These are phyloP conservation scores for Fomitiporia mediterranea DNA, from an alignment of 1,284 basidiomycete genomes.

Conservation along the genomic window DNA sequence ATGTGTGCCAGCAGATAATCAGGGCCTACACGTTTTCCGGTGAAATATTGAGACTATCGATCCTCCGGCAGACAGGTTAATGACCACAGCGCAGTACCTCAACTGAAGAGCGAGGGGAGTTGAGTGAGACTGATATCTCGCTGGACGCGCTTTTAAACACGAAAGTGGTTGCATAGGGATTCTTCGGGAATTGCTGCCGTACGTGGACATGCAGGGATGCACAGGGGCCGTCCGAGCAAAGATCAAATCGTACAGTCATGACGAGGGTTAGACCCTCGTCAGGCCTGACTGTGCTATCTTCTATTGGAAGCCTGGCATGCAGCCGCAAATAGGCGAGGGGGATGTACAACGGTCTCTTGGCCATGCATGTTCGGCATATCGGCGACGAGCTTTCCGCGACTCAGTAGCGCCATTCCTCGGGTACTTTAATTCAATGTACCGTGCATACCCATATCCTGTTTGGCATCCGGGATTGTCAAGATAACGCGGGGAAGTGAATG, in stretches of 20 bases:
- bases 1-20: background rate
- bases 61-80: background rate
- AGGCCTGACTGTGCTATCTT: conserved; percentile 8
- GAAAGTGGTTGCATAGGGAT: background rate
- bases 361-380: conserved; percentile 5
- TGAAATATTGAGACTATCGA: conserved; percentile 1
- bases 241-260: conserved; percentile 9
- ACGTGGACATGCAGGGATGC: conserved; percentile 5
- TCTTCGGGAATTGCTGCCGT: conserved; percentile 6
- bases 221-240: background rate
- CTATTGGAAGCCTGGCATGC: conserved; percentile 14
- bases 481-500: background rate
- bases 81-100: too few relatives aligned
- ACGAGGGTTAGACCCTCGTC: background rate
- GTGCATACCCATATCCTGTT: background rate
- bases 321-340: conserved; percentile 11
- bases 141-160: background rate
- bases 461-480: background rate
- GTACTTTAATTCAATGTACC: conserved; percentile 1
- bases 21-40: background rate
- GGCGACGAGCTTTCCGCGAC: background rate
- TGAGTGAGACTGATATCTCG: background rate
- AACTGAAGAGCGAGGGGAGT: too few relatives aligned
- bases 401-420: background rate
- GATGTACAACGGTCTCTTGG: conserved; percentile 10